Percentiles rank a stretch among this genome's conserved stretches.
phyloP scores from a whole-genome alignment of 2,329 filamentous ascomycete species.

The Botrytis deweyae region DNA sequence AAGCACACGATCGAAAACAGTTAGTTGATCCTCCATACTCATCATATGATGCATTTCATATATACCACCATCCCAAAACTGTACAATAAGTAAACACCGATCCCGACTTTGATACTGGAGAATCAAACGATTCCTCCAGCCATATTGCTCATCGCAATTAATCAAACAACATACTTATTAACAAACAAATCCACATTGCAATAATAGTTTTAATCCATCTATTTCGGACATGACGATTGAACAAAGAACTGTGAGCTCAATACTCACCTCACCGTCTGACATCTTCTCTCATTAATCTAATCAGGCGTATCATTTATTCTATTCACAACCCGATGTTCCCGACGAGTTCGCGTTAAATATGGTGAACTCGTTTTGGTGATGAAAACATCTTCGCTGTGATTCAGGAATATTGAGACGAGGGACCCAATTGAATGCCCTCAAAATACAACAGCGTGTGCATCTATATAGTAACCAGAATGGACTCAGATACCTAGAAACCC shows the following conservation, averaged over 20 bases:
- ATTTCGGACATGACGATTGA: no score
- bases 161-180: neutral
- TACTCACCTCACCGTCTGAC: neutral
- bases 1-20: neutral
- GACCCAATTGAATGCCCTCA: rapidly evolving
- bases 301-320: neutral
- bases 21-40: neutral
- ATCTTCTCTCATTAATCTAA: neutral
- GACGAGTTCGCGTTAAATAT: neutral
- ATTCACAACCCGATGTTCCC: rapidly evolving
- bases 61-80: neutral
- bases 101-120: neutral
- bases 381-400: neutral
- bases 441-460: neutral
- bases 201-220: no score
- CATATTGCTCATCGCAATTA: neutral
- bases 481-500: neutral
- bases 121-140: neutral
- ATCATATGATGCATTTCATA: neutral
- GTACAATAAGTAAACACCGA: neutral
- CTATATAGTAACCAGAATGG: neutral
- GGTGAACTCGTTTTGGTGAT: neutral
- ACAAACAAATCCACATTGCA: no score
- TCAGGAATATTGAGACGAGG: neutral
- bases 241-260: neutral